Conservation (phyloP, 2,329 filamentous ascomycete species). For the Hymenoscyphus repandus region DNA sequence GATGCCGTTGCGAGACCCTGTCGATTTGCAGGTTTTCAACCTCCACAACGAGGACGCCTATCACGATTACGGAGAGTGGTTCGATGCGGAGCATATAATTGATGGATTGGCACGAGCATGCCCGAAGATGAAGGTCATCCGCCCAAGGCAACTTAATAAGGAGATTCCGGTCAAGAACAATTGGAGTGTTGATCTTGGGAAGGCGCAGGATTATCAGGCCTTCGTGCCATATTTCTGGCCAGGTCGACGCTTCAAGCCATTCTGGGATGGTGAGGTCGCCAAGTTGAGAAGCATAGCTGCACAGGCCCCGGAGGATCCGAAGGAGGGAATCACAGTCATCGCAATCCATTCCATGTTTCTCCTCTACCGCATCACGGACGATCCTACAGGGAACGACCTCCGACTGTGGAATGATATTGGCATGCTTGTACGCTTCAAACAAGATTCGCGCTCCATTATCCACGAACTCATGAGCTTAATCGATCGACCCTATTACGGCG, state of each 20-base stretch:
- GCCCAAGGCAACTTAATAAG: slow-evolving; percentile 22
- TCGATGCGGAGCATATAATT: slow-evolving; percentile 30
- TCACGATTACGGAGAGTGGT: slow-evolving; percentile 33
- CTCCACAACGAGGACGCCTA: slow-evolving; percentile 30
- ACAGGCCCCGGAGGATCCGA: slow-evolving; percentile 5
- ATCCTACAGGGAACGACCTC: slow-evolving; percentile 32
- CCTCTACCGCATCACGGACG: slow-evolving; percentile 34
- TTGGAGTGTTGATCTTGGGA: slow-evolving; percentile 22
- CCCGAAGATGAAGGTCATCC: slow-evolving; percentile 32
- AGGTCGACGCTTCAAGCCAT: slow-evolving; percentile 27
- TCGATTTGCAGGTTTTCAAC: slow-evolving; percentile 31
- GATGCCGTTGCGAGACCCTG: slow-evolving; percentile 32
- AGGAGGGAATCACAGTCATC: slow-evolving; percentile 30
- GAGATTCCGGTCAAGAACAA: slow-evolving; percentile 19
- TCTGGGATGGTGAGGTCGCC: slow-evolving; percentile 23
- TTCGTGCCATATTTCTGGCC: slow-evolving; percentile 31
- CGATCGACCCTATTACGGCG: slow-evolving; percentile 30
- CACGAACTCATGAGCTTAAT: slow-evolving; percentile 24
- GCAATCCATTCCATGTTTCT: slow-evolving; percentile 30
- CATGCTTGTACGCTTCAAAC: slow-evolving; percentile 30
- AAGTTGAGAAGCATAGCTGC: slow-evolving; percentile 13
- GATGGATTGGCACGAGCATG: slow-evolving; percentile 23
- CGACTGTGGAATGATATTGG: slow-evolving; percentile 33
- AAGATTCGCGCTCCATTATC: slow-evolving; percentile 26
- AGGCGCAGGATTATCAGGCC: slow-evolving; percentile 24